Evolutionary conservation across 331 rosid genomes (phyloP).

Genomic region (Acacia pycnantha): DNA sequence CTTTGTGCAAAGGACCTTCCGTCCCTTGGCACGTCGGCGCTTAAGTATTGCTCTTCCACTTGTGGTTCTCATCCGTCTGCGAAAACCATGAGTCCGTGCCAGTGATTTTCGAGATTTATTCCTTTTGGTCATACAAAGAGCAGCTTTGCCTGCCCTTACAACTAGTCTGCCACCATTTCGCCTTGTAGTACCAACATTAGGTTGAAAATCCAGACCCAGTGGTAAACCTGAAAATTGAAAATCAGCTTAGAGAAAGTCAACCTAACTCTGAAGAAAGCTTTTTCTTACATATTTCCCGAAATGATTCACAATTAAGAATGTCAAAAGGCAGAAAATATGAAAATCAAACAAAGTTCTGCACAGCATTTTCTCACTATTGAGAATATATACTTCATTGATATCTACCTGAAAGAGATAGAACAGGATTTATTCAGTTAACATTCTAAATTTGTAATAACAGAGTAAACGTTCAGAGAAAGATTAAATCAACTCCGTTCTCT

Average conservation of each 20-base stretch:
- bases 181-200: constrained; percentile 44
- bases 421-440: background rate
- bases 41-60: constrained; percentile 74
- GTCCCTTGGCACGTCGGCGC: constrained; percentile 93
- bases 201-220: constrained; percentile 55
- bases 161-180: constrained; percentile 55
- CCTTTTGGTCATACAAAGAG: constrained; percentile 85
- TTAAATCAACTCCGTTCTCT: background rate
- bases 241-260: constrained; percentile 1
- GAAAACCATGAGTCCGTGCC: constrained; percentile 89
- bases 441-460: background rate
- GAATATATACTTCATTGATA: background rate
- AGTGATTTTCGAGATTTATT: constrained; percentile 85
- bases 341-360: background rate
- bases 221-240: constrained; percentile 47
- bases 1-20: constrained; percentile 89
- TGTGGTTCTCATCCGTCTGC: constrained; percentile 81
- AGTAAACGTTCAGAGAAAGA: background rate
- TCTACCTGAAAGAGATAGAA: background rate
- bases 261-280: background rate
- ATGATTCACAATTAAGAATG: background rate
- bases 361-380: background rate
- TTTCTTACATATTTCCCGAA: background rate
- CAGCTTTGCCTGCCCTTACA: constrained; percentile 82
- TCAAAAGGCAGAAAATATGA: background rate